A percentile compares a stretch with the other conserved stretches of the same genome.
These are phyloP conservation scores for Cryptococcus floricola DNA, from an alignment of 1,284 basidiomycete genomes.

Conservation along the genomic window DNA sequence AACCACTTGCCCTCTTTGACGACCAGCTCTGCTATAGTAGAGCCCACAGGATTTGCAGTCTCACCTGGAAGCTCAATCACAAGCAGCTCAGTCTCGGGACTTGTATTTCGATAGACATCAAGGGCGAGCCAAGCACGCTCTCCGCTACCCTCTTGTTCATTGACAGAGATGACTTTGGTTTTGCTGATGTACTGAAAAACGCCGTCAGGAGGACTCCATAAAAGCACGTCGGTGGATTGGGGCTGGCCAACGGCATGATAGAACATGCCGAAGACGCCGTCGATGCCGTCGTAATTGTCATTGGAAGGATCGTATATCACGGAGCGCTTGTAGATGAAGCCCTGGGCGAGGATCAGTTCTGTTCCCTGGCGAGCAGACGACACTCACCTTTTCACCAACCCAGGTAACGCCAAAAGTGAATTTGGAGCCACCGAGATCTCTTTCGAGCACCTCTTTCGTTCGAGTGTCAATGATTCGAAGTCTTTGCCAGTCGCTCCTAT, in stretches of 20 bases:
- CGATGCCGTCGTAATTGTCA: slow-evolving; percentile 1
- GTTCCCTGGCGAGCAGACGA: too few species aligned
- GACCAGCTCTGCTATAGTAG: slow-evolving; percentile 3
- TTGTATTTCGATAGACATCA: slow-evolving; percentile 19
- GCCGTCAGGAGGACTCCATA: slow-evolving; percentile 3
- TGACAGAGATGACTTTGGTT: slow-evolving; percentile 2
- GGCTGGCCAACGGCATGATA: slow-evolving; percentile 15
- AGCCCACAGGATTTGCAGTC: not conserved
- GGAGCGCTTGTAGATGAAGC: slow-evolving; percentile 16
- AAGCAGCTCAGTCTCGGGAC: slow-evolving; percentile 18
- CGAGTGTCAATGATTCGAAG: slow-evolving; percentile 14
- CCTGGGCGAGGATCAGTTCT: not conserved
- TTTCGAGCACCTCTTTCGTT: slow-evolving; percentile 11
- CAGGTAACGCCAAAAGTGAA: slow-evolving; percentile 21
- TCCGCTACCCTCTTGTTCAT: not conserved
- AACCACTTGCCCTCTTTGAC: slow-evolving; percentile 10
- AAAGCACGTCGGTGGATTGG: slow-evolving; percentile 10
- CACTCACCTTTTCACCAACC: slow-evolving; percentile 13
- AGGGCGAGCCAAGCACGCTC: slow-evolving; percentile 10
- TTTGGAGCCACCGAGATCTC: slow-evolving; percentile 14
- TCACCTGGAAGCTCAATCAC: slow-evolving; percentile 11
- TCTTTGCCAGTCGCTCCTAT: slow-evolving; percentile 20
- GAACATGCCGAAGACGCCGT: slow-evolving; percentile 17
- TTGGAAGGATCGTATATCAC: slow-evolving; percentile 2
- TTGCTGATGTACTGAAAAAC: slow-evolving; percentile 5